Conservation (phyloP, 371 early-diverging fungal genomes). For the Batrachochytrium dendrobatidis region DNA sequence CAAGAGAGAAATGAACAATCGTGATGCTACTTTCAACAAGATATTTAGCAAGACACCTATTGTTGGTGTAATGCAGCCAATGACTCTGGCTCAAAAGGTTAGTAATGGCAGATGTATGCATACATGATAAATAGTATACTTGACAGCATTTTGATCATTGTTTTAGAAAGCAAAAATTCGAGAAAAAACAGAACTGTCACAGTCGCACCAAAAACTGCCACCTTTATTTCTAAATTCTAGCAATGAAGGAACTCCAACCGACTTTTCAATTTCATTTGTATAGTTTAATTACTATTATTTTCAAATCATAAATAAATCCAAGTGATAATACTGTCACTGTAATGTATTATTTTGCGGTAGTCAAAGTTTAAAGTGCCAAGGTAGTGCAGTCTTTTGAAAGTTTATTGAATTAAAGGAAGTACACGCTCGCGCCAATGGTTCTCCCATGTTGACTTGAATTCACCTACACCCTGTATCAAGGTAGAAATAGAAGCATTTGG, state of each 20-base stretch:
- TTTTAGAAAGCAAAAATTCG: neutral
- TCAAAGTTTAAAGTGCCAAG: too few relatives aligned
- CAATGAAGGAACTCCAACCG: neutral
- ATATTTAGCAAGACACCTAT: slow-evolving; percentile 42
- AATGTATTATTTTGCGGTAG: too few relatives aligned
- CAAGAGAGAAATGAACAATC: slow-evolving; percentile 41
- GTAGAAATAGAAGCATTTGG: neutral
- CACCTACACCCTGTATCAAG: too few relatives aligned
- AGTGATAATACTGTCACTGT: too few relatives aligned
- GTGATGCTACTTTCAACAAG: slow-evolving; percentile 46
- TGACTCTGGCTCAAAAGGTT: neutral
- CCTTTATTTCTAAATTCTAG: neutral
- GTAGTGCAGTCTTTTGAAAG: too few relatives aligned
- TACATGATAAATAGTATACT: neutral
- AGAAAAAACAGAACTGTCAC: neutral
- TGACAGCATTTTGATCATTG: neutral
- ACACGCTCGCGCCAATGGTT: too few relatives aligned
- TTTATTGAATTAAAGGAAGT: too few relatives aligned
- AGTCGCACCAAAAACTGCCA: neutral
- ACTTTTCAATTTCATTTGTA: too few relatives aligned
- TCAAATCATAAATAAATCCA: too few relatives aligned
- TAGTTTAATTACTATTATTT: too few relatives aligned
- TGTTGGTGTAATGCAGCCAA: slow-evolving; percentile 30
- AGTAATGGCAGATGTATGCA: neutral
- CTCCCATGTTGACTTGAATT: too few relatives aligned